These are phyloP conservation scores for Magnusiomyces magnusii DNA, from an alignment of 1,139 yeast species.

Conservation along the genomic window DNA sequence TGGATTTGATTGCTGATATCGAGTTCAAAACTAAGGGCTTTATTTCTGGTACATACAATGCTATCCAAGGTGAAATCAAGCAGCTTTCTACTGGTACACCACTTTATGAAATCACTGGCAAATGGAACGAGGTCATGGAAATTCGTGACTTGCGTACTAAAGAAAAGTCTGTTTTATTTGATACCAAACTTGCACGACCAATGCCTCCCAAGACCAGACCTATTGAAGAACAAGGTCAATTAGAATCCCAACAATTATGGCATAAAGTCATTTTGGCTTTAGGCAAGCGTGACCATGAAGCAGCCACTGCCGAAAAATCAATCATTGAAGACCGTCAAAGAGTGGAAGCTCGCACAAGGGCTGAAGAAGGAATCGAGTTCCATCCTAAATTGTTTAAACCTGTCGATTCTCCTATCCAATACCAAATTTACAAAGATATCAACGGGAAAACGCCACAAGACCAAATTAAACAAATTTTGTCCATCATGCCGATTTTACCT, in stretches of 20 bases:
- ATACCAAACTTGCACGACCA: conserved; percentile 49
- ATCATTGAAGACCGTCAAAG: conserved; percentile 83
- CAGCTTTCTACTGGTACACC: conserved; percentile 46
- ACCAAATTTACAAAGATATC: conserved; percentile 53
- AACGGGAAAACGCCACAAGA: conserved; percentile 41
- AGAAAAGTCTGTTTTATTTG: conserved; percentile 50
- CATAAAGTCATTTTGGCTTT: conserved; percentile 70
- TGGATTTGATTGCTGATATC: conserved; percentile 64
- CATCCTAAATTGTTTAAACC: conserved; percentile 68
- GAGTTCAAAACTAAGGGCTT: conserved; percentile 95
- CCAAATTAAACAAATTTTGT: conserved; percentile 49
- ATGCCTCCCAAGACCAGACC: conserved; percentile 67
- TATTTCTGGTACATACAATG: conserved; percentile 86
- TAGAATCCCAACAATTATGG: conserved; percentile 84
- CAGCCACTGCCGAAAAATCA: conserved; percentile 83
- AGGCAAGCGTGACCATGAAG: conserved; percentile 61
- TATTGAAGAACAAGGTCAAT: conserved; percentile 64
- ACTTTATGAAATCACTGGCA: conserved; percentile 67
- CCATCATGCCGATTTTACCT: conserved; percentile 63
- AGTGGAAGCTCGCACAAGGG: conserved; percentile 58
- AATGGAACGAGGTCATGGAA: conserved; percentile 87
- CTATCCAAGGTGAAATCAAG: conserved; percentile 68
- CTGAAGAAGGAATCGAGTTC: conserved; percentile 71
- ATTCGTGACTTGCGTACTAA: conserved; percentile 50
- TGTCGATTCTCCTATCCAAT: conserved; percentile 43